Evolutionary conservation across 805 yeast species (phyloP).

Genomic region (Myxozyma vanderwaltii): DNA sequence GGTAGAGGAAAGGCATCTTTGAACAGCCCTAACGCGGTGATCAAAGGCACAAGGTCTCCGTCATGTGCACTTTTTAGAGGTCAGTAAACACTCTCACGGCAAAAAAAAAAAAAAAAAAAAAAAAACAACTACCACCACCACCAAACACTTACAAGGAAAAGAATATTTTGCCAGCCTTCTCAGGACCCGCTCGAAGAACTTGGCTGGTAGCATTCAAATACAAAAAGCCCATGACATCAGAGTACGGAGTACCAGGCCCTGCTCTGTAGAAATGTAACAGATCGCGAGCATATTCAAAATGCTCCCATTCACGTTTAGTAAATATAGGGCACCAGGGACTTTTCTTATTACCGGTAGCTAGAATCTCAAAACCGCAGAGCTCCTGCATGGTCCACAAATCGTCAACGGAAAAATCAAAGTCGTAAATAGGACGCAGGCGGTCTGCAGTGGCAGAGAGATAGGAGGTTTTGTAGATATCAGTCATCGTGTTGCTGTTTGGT

Average conservation of each 20-base stretch:
- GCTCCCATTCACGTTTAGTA: conserved; percentile 28
- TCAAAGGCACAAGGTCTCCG: conserved; percentile 55
- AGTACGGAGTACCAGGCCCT: conserved; percentile 40
- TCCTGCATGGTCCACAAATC: conserved; percentile 34
- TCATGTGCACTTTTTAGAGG: conserved; percentile 55
- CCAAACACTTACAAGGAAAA: conserved; percentile 33
- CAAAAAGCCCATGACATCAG: conserved; percentile 47
- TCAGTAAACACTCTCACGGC: background rate
- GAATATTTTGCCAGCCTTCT: conserved; percentile 19
- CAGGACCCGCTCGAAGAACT: conserved; percentile 48
- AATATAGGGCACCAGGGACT: conserved; percentile 28
- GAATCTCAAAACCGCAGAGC: conserved; percentile 32
- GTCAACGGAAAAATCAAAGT: conserved; percentile 9
- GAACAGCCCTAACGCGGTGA: conserved; percentile 50
- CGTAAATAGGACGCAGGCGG: conserved; percentile 8
- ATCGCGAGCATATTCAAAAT: conserved; percentile 32
- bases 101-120: background rate
- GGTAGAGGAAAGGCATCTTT: conserved; percentile 32
- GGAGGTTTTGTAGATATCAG: conserved; percentile 6
- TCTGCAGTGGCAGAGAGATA: conserved; percentile 14
- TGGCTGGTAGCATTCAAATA: conserved; percentile 54
- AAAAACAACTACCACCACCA: background rate
- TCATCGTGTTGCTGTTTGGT: background rate
- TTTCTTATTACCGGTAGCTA: conserved; percentile 16
- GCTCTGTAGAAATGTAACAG: conserved; percentile 30